These are phyloP conservation scores for Aspergillus novofumigatus DNA, from an alignment of 2,329 filamentous ascomycete genomes.

Conservation along the genomic window DNA sequence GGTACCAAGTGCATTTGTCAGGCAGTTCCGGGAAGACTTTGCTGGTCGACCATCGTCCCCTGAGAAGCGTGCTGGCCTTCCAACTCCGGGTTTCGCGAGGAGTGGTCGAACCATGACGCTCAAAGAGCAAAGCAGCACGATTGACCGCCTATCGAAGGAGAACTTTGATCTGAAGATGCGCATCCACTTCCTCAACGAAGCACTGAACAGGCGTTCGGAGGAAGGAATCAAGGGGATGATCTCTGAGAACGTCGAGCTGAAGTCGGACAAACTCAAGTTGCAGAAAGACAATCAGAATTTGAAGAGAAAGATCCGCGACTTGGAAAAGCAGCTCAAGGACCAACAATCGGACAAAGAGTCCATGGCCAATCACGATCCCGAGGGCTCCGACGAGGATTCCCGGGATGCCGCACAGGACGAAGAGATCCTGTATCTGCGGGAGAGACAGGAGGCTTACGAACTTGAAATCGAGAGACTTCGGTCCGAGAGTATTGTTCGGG, in stretches of 20 bases:
- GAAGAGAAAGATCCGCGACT: constrained; percentile 74
- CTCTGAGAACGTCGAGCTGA: constrained; percentile 91
- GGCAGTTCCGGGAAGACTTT: constrained; percentile 74
- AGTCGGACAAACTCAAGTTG: constrained; percentile 80
- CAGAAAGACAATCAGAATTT: constrained; percentile 87
- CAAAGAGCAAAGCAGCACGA: constrained; percentile 96
- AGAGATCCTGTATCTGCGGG: constrained; percentile 77
- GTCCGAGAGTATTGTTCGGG: constrained; percentile 71
- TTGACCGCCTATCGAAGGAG: constrained; percentile 93
- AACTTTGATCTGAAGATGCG: constrained; percentile 98
- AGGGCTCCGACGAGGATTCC: constrained; percentile 46
- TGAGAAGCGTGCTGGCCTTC: constrained; percentile 54
- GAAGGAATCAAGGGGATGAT: constrained; percentile 98
- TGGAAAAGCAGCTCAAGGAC: constrained; percentile 72
- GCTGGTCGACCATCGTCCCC: constrained; percentile 54
- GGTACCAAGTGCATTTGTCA: constrained; percentile 81
- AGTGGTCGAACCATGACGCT: constrained; percentile 73
- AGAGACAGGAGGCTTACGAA: constrained; percentile 79
- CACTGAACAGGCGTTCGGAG: constrained; percentile 87
- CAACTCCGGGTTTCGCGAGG: constrained; percentile 49
- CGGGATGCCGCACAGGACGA: constrained; percentile 61
- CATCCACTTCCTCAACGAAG: constrained; percentile 93
- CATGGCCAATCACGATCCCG: constrained; percentile 40
- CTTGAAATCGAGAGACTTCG: constrained; percentile 77
- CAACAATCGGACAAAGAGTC: constrained; percentile 46